These are phyloP conservation scores for Chaetomium olivaceum DNA, from an alignment of 2,329 filamentous ascomycete species.

Conservation along the genomic window DNA sequence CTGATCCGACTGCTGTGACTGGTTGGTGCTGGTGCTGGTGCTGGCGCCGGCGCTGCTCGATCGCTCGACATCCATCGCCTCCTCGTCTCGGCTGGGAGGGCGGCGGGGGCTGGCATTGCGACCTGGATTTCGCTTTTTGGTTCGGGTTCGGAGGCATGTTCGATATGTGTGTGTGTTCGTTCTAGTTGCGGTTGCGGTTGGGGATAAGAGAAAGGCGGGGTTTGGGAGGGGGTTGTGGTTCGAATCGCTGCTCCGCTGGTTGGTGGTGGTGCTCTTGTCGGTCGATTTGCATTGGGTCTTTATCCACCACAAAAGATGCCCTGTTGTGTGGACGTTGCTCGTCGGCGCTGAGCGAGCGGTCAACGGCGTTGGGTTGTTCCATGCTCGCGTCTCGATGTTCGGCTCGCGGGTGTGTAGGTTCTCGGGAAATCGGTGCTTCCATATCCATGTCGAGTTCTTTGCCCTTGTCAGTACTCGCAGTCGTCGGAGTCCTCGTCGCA, in stretches of 20 bases:
- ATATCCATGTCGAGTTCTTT: constrained; percentile 29
- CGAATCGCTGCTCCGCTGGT: neutral
- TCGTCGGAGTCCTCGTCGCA: constrained; percentile 34
- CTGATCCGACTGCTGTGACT: constrained; percentile 7
- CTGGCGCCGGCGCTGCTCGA: constrained; percentile 5
- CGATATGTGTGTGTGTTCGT: neutral
- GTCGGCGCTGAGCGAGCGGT: neutral
- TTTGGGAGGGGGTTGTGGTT: neutral
- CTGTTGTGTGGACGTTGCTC: neutral
- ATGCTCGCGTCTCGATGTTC: constrained; percentile 19
- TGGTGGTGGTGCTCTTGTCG: neutral
- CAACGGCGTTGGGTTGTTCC: neutral
- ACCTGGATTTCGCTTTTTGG: constrained; percentile 24
- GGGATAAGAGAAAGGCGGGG: neutral
- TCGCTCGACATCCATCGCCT: constrained; percentile 26
- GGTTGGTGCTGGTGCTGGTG: constrained; percentile 6
- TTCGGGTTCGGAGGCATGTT: constrained; percentile 5
- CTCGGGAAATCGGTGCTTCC: constrained; percentile 15
- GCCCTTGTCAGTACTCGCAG: constrained; percentile 33
- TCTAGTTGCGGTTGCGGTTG: neutral
- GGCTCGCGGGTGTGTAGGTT: constrained; percentile 9
- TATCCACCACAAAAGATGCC: neutral
- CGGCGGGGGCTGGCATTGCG: neutral
- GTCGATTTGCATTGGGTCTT: constrained; percentile 10
- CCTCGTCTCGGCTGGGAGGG: constrained; percentile 11